Evolutionary conservation across 805 yeast genomes (phyloP).

Genomic region (Schwanniomyces pseudopolymorphus): DNA sequence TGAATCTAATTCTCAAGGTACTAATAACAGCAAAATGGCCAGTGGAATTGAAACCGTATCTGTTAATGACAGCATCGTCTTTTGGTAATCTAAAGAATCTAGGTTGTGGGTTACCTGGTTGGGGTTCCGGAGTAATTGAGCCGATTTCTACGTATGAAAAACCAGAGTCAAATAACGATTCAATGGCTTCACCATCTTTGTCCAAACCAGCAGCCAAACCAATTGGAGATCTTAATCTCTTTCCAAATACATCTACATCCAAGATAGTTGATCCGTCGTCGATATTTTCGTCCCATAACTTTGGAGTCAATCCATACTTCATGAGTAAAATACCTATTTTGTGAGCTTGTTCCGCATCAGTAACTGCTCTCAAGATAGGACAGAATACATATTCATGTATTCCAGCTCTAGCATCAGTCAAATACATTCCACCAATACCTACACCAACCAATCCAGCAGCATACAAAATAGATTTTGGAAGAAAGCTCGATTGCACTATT

Average conservation of each 20-base stretch:
- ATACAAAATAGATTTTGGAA: constrained; percentile 13
- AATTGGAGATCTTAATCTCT: constrained; percentile 69
- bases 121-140: constrained; percentile 88
- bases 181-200: constrained; percentile 90
- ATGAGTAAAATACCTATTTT: constrained; percentile 66
- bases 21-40: constrained; percentile 79
- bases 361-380: constrained; percentile 66
- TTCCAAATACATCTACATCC: constrained; percentile 64
- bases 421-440: constrained; percentile 50
- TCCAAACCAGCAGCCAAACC: constrained; percentile 97
- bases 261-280: constrained; percentile 42
- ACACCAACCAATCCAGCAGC: constrained; percentile 23
- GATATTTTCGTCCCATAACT: constrained; percentile 52
- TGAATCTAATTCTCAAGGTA: constrained; percentile 64
- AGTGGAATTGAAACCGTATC: constrained; percentile 91
- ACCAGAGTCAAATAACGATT: constrained; percentile 72
- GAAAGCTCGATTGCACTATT: constrained; percentile 13
- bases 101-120: constrained; percentile 93
- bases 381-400: constrained; percentile 78
- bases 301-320: constrained; percentile 69
- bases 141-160: constrained; percentile 92
- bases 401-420: constrained; percentile 76
- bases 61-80: constrained; percentile 89
- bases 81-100: constrained; percentile 81
- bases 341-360: constrained; percentile 89